Evolutionary conservation across 2,329 filamentous ascomycete genomes (phyloP).

Genomic region (Aureobasidium musti): DNA sequence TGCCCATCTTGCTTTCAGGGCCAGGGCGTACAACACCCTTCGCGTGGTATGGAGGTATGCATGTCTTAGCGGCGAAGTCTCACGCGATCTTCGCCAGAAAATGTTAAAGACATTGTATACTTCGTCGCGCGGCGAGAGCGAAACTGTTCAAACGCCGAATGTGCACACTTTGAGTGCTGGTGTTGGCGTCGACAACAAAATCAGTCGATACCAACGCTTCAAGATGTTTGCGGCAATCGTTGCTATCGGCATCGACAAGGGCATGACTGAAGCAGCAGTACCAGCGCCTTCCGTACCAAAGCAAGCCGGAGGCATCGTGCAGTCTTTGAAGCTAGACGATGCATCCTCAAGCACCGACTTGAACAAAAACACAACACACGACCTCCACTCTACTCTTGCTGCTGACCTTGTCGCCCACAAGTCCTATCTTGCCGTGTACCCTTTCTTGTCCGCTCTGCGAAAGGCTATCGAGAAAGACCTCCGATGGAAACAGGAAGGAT

Average conservation of each 20-base stretch:
- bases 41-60: slow-evolving; percentile 42
- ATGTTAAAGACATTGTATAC: not conserved
- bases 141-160: not conserved
- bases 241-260: not conserved
- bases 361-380: too few relatives aligned
- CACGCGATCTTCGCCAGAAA: not conserved
- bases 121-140: not conserved
- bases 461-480: not conserved
- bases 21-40: slow-evolving; percentile 37
- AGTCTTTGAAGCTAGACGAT: too few relatives aligned
- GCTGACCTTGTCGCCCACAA: not conserved
- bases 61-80: slow-evolving; percentile 36
- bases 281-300: too few relatives aligned
- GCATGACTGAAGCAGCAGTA: not conserved
- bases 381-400: not conserved
- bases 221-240: not conserved
- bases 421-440: not conserved
- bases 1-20: slow-evolving; percentile 36
- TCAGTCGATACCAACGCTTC: slow-evolving; percentile 1
- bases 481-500: not conserved
- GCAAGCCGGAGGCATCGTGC: too few relatives aligned
- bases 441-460: not conserved
- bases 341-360: not conserved
- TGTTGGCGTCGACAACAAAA: not conserved
- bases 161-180: not conserved